Conservation (phyloP, 192 early-diverging fungal species). For the Lunasporangiospora selenospora region DNA sequence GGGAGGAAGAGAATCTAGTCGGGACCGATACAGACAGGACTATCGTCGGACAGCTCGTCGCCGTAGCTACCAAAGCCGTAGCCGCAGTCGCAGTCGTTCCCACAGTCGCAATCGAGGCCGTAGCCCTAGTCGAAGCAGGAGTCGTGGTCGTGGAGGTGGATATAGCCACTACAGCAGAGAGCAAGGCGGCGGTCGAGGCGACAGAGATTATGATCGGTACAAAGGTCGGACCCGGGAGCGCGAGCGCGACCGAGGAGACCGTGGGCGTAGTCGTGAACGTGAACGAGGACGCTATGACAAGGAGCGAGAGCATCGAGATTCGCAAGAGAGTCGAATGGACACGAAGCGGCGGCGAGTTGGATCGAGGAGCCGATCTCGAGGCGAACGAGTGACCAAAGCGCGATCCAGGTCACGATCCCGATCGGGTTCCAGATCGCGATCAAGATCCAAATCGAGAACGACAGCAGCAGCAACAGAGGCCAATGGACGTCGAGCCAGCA, state of each 20-base stretch:
- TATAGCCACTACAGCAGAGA: constrained; percentile 11
- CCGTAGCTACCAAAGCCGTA: constrained; percentile 11
- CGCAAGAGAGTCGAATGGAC: too few relatives aligned
- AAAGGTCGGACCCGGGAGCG: constrained; percentile 21
- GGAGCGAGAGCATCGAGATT: background rate
- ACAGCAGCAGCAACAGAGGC: background rate
- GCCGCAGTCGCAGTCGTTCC: constrained; percentile 29
- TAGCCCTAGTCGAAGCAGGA: constrained; percentile 26
- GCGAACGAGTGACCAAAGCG: constrained; percentile 4
- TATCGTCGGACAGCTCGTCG: constrained; percentile 27
- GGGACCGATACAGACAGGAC: constrained; percentile 6
- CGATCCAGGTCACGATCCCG: too few relatives aligned
- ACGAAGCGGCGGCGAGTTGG: constrained; percentile 17
- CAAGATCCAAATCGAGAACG: constrained; percentile 6
- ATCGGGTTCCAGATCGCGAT: background rate
- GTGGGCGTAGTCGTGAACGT: constrained; percentile 1
- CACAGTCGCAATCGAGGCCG: constrained; percentile 30
- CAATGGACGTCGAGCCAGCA: background rate
- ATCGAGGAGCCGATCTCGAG: constrained; percentile 25
- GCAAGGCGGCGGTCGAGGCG: background rate
- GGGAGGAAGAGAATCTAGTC: constrained; percentile 14
- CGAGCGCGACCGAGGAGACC: too few relatives aligned
- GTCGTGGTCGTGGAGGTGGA: constrained; percentile 8
- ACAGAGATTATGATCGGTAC: constrained; percentile 9
- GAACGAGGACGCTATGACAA: constrained; percentile 8